Percentiles rank a stretch among this genome's conserved stretches.
phyloP scores from a whole-genome alignment of 2,329 filamentous ascomycete genomes.

The Penicillium sp. region DNA sequence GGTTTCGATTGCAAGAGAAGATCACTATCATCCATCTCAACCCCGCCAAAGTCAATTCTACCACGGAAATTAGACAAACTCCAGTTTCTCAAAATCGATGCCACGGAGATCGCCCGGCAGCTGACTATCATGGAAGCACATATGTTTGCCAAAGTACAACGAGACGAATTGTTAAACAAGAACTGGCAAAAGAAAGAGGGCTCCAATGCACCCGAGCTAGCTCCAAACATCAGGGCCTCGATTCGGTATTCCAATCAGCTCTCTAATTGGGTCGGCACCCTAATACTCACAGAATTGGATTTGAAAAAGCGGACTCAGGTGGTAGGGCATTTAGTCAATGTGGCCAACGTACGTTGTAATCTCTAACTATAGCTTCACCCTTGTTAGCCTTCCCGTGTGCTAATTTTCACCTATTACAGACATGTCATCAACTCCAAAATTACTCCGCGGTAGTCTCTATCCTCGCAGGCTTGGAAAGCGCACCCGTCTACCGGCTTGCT shows the following conservation, averaged over 20 bases:
- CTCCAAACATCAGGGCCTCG: conserved; percentile 85
- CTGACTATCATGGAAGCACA: conserved; percentile 90
- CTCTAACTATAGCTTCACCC: too few species aligned
- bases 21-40: conserved; percentile 65
- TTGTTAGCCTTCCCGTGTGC: too few species aligned
- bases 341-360: too few species aligned
- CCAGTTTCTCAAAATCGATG: conserved; percentile 61
- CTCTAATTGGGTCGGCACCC: conserved; percentile 84
- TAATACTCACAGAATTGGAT: too few species aligned
- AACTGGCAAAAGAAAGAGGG: conserved; percentile 85
- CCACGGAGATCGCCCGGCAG: conserved; percentile 87
- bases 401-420: too few species aligned
- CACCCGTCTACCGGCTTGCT: conserved; percentile 64
- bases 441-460: conserved; percentile 65
- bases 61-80: conserved; percentile 94
- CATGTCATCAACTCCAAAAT: too few species aligned
- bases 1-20: conserved; percentile 65
- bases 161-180: conserved; percentile 90
- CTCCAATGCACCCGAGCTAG: conserved; percentile 63
- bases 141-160: conserved; percentile 86
- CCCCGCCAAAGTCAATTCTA: conserved; percentile 79
- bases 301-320: too few species aligned
- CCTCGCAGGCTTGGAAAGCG: conserved; percentile 86
- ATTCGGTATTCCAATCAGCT: conserved; percentile 96
- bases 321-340: too few species aligned